Base-by-base conservation (phyloP, 192 early-diverging fungal genomes). In the Diversispora epigaea region DNA sequence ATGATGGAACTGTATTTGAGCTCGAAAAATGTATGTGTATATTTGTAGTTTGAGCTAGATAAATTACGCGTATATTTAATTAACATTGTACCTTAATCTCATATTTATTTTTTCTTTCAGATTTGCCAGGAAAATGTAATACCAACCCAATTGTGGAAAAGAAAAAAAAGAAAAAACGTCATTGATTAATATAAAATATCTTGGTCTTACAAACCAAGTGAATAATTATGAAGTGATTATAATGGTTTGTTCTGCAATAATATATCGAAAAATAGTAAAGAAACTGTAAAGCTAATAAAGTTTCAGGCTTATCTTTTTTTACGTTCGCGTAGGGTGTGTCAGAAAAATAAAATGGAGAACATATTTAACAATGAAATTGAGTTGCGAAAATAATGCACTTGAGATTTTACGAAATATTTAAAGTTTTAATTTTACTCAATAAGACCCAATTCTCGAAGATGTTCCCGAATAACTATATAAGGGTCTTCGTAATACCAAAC, bases 71-170 rank as follows among this genome's bases (percentile, higher is more conserved):
- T 68, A 68, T 68, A 52, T 68, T 68, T 68, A 50, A 46, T 46
- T 68, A 44, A 49, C 67, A 68, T 68, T 68, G 46, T 68, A 68
- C 45, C 66, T 68, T 68, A 68, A 68, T 68, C 46, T 25, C 50
- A 50, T 68, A 68, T 68, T 19, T 50, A 14, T 68, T 49, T n/a
- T 68, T 40, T 68, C 66, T 68, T 68, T 68, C 67, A 68, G 67
- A 68, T 68, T 14, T 50, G 3, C 67, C 67, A 68, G 67, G 66
- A 68, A 46, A 68, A 68, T 50, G 46, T 12, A 46, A 68, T 19
- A 68, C 50, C 50, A 14, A 44, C 67, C 47, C 66, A 68, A 68
- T 68, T 45, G n/a, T 47, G 66, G 47, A 68, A 11, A 32, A 32
- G 25, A 32, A 32, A 32, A 67, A 68, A 50, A 68, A 68, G 67